Evolutionary conservation across 257 asterid genomes (phyloP).

Genomic region (Solanum chmielewskii): DNA sequence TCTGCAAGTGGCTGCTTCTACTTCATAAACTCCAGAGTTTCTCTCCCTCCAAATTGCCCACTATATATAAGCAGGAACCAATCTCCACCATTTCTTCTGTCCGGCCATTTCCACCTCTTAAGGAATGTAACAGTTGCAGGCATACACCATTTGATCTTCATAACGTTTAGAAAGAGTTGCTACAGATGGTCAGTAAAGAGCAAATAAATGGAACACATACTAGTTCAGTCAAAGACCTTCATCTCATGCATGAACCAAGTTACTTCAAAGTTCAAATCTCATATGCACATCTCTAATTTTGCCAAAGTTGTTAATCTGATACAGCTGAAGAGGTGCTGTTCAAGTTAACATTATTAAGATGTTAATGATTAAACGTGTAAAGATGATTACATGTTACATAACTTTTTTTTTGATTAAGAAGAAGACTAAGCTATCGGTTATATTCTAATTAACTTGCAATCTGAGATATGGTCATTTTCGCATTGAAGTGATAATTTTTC

Average conservation of each 20-base stretch:
- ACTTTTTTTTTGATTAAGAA: background rate
- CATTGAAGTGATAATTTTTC: background rate
- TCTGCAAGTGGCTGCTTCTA: background rate
- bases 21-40: background rate
- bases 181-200: background rate
- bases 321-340: background rate
- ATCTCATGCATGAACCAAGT: background rate
- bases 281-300: background rate
- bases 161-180: background rate
- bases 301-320: background rate
- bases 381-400: background rate
- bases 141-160: background rate
- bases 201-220: background rate
- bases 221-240: background rate
- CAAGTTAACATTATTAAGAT: background rate
- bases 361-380: background rate
- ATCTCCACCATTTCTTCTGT: background rate
- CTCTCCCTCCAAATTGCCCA: background rate
- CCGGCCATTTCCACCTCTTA: background rate
- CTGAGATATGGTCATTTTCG: background rate
- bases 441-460: background rate
- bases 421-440: background rate
- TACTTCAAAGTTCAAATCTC: background rate
- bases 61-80: background rate
- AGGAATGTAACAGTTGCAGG: background rate